Base-by-base conservation (phyloP, 345 rosid species). In the Populus pruinosa region DNA sequence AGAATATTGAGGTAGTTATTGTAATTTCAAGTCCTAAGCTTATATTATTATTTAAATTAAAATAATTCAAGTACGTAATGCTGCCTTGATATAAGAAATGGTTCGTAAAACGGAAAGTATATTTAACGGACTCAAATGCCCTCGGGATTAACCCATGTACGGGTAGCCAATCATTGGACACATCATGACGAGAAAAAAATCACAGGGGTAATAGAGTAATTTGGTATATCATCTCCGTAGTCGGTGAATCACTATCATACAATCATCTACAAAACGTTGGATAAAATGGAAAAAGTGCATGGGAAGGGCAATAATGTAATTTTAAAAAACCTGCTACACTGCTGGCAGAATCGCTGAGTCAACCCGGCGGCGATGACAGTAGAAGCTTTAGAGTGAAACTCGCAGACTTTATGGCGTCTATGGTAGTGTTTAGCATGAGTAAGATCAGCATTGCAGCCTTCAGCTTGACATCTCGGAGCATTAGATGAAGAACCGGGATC, bases 301-400 rank as follows among this genome's bases (percentile, higher is more conserved):
- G 76, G 79, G 76, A 67, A 77, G 84, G 83, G 81, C 70, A 78
- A 69, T 76, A 67, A 56, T 47, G 82, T 77, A 77, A 82, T 73
- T 79, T 82, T 7, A 6, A 38, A 39, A 67, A 83, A 92, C 99
- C 99, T 93, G 98, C 99, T 96, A 70, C 99, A 96, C 88, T 96
- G 99, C 83, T 96, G 99, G 88, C 99, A 96, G 89, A 96, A 96
- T 38, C 99, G 93, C 87, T 96, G 99, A 82, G 97, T 93, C 74
- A 91, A 79, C 9, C 99, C 97, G 80, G 92, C 92, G 6, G 97
- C 89, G 10, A 92, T 83, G 56, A 93, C 99, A 2, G 97, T 91
- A 8, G 99, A 87, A 1, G 99, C 96, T 70, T 96, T 96, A 27
- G 99, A 96, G 86, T 96, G 99, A 77, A 87, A 96, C 82, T 96